Base-by-base conservation (phyloP, 176 grass and related monocot genomes). In the Elymus sibiricus region DNA sequence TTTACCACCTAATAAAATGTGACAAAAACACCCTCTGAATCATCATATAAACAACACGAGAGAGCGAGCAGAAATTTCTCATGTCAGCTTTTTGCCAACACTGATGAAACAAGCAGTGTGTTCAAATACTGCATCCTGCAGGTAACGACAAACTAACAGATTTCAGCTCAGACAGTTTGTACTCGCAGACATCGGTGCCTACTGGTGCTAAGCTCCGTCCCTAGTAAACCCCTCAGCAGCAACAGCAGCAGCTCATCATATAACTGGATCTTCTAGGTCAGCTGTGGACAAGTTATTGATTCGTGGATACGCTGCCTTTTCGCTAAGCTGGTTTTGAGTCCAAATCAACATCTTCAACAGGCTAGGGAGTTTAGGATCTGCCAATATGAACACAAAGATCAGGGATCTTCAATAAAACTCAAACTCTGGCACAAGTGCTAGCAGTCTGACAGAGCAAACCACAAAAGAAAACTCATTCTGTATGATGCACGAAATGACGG, bases 291-390 rank as follows among this genome's bases (percentile, higher is more conserved):
- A 88, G 77, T 92, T 81, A 21, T 85, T 95, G 40, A 93, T 93
- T 31, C 73, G 79, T 34, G 93, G 95, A 87, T 93, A 95, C 21
- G 76, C 76, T 0, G 91, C 89, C 82, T 95, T 98, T 71, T 98
- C 91, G 21, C 91, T 89, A 59, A 98, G 80, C 75, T 93, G 95
- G 78, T 95, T 87, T 84, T 98, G 91, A 77, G 93, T 88, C 91
- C 92, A 97, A 14, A 95, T 86, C 82, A 98, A 44, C 91, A 95
- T 95, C 79, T 98, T 98, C 77, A 98, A 64, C 85, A 98, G 80
- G 80, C 91, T 95, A 42, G 95, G 95, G 69, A 98, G 92, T 58
- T 98, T 95, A 29, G 91, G 91, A 88, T 98, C 95, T 98, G 90
- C 35, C n/a, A 67, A 9, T 12, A 16, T 51, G 25, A 9, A 58